phyloP scores from a whole-genome alignment of 345 rosid genomes.

The Melaleuca alternifolia region DNA sequence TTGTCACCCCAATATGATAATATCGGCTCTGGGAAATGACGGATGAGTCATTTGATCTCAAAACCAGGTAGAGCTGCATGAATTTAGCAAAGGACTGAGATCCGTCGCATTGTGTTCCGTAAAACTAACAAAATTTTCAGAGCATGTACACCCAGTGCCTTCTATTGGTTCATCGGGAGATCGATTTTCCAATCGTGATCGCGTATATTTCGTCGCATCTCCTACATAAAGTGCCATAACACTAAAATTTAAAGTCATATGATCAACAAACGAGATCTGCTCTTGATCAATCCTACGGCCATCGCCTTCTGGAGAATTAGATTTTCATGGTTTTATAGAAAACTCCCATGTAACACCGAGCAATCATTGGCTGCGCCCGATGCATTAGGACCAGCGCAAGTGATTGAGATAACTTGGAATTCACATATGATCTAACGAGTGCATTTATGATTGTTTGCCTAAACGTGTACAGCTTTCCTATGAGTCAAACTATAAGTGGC shows the following conservation, averaged over 20 bases:
- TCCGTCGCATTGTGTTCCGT: neutral
- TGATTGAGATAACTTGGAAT: neutral
- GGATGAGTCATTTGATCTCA: neutral
- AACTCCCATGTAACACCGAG: neutral
- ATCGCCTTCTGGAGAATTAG: neutral
- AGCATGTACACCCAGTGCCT: neutral
- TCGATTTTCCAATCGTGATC: neutral
- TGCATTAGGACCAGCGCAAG: neutral
- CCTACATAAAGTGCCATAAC: neutral
- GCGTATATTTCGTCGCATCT: no score
- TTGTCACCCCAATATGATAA: neutral
- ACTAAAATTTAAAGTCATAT: rapidly evolving
- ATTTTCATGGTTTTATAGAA: neutral
- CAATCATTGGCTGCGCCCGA: neutral
- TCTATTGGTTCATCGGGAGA: neutral
- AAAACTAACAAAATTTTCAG: neutral
- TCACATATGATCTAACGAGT: neutral
- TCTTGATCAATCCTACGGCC: neutral
- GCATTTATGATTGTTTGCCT: neutral
- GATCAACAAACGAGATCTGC: neutral
- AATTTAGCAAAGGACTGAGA: neutral
- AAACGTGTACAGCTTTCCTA: neutral
- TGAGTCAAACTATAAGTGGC: neutral
- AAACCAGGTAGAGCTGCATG: neutral
- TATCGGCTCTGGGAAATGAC: neutral